phyloP scores from a whole-genome alignment of 192 early-diverging fungal species.

The Diversispora eburnea region DNA sequence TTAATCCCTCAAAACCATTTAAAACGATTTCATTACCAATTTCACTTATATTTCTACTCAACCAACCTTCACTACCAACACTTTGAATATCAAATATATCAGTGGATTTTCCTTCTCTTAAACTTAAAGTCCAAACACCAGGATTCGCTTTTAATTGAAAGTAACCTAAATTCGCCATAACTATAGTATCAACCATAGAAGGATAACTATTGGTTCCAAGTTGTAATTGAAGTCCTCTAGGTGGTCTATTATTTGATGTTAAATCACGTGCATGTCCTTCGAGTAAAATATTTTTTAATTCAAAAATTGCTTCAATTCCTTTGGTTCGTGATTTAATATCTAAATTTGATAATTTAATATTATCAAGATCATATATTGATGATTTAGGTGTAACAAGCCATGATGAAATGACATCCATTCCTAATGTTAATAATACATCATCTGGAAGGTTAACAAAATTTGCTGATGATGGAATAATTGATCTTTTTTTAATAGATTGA shows the following conservation, averaged over 20 bases:
- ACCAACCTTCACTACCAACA: conserved; percentile 52
- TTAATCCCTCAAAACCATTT: conserved; percentile 77
- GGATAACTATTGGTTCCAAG: conserved; percentile 66
- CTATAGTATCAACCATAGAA: conserved; percentile 82
- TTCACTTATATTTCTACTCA: conserved; percentile 42
- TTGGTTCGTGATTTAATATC: conserved; percentile 31
- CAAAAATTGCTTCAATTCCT: conserved; percentile 72
- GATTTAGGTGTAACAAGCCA: conserved; percentile 86
- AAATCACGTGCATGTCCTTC: conserved; percentile 87
- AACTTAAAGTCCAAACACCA: conserved; percentile 77
- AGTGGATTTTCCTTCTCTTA: conserved; percentile 77
- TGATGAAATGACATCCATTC: conserved; percentile 80
- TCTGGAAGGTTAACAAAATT: conserved; percentile 72
- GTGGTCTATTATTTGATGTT: conserved; percentile 57
- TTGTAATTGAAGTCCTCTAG: conserved; percentile 86
- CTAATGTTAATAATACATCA: conserved; percentile 80
- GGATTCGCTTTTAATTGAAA: conserved; percentile 93
- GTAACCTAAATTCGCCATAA: conserved; percentile 99
- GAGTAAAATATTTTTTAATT: conserved; percentile 78
- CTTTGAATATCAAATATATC: conserved; percentile 75
- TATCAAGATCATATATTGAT: conserved; percentile 89
- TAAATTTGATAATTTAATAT: conserved; percentile 66
- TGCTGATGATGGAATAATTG: conserved; percentile 47
- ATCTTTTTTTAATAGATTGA: conserved; percentile 7
- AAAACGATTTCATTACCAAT: conserved; percentile 58